A percentile compares a stretch with the other conserved stretches of the same genome.
Evolutionary conservation across 2,329 filamentous ascomycete species (phyloP).

Genomic region (Aureobasidium uvarum): DNA sequence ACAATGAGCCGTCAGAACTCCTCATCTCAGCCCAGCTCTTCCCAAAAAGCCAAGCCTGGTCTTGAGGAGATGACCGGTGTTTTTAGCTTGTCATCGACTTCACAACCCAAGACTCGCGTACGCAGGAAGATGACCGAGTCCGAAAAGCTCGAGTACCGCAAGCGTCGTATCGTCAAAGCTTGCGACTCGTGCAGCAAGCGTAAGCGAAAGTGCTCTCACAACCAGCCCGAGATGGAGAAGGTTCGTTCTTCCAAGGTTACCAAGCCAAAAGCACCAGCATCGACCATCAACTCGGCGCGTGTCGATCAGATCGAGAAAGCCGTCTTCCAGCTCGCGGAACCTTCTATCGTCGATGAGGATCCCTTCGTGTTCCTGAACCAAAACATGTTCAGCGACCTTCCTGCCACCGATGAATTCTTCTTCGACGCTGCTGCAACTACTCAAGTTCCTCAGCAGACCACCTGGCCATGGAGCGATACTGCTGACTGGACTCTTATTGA

Average conservation of each 20-base stretch:
- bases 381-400: slow-evolving; percentile 14
- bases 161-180: slow-evolving; percentile 40
- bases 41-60: slow-evolving; percentile 29
- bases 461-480: slow-evolving; percentile 27
- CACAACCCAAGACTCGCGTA: slow-evolving; percentile 39
- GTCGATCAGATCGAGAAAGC: slow-evolving; percentile 11
- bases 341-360: slow-evolving; percentile 12
- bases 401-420: slow-evolving; percentile 32
- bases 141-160: slow-evolving; percentile 42
- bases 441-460: neutral
- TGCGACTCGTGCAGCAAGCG: slow-evolving; percentile 41
- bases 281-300: neutral
- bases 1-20: slow-evolving; percentile 26
- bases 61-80: slow-evolving; percentile 42
- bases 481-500: slow-evolving; percentile 28
- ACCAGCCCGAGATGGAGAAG: slow-evolving; percentile 34
- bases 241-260: slow-evolving; percentile 30
- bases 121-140: slow-evolving; percentile 42
- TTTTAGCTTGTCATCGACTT: slow-evolving; percentile 38
- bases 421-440: slow-evolving; percentile 29
- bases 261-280: neutral
- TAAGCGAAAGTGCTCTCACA: slow-evolving; percentile 37
- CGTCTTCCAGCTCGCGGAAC: slow-evolving; percentile 6
- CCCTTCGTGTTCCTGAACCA: slow-evolving; percentile 24
- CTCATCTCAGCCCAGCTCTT: neutral